Evolutionary conservation across 768 basidiomycete genomes (phyloP).

Genomic region (Psilocybe tampanensis): DNA sequence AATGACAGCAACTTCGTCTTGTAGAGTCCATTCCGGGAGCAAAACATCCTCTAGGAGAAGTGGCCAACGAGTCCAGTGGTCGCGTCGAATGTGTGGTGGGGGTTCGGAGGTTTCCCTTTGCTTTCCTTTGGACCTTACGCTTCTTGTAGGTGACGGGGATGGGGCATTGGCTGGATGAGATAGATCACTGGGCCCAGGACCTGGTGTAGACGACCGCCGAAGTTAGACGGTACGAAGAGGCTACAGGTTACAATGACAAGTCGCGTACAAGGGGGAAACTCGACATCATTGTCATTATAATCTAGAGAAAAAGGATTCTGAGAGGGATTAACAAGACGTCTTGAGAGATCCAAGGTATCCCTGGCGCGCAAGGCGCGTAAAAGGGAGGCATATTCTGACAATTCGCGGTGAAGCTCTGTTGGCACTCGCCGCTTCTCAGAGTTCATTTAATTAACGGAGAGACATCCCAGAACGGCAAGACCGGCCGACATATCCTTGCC

Average conservation of each 20-base stretch:
- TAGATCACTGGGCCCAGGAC: slow-evolving; percentile 19
- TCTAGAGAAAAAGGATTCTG: slow-evolving; percentile 25
- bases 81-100: slow-evolving; percentile 29
- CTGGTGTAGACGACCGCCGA: neutral
- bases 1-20: slow-evolving; percentile 65
- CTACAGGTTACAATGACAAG: neutral
- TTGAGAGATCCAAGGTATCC: slow-evolving; percentile 57
- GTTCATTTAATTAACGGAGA: neutral
- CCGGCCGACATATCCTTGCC: neutral
- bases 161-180: slow-evolving; percentile 12
- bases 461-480: slow-evolving; percentile 6
- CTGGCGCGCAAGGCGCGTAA: slow-evolving; percentile 64
- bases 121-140: slow-evolving; percentile 19
- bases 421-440: slow-evolving; percentile 52
- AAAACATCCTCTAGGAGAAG: slow-evolving; percentile 61
- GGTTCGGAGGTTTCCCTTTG: slow-evolving; percentile 14
- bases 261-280: neutral
- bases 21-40: slow-evolving; percentile 69
- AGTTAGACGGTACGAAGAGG: neutral
- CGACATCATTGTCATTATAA: no score
- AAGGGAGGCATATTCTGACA: slow-evolving; percentile 68
- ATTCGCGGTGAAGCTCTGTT: slow-evolving; percentile 58
- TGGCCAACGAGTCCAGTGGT: slow-evolving; percentile 80
- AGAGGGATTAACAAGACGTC: slow-evolving; percentile 44
- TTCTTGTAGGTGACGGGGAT: neutral